A percentile compares a stretch with the other conserved stretches of the same genome.
phyloP scores from a whole-genome alignment of 805 yeast species.

The Candida vaughaniae region DNA sequence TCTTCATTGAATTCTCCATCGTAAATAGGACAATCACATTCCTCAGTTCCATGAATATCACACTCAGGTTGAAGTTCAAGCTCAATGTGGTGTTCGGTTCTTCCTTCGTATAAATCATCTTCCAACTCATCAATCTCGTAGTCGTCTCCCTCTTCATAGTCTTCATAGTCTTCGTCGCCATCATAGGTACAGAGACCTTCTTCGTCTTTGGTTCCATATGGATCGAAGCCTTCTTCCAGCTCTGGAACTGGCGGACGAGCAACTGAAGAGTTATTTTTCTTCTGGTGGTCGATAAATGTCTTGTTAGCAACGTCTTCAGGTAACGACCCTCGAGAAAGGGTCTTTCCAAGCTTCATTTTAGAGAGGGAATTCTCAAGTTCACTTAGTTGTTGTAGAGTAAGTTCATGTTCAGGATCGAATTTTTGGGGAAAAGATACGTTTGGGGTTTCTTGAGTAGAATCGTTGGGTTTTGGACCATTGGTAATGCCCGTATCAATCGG shows the following conservation, averaged over 20 bases:
- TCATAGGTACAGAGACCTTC: constrained; percentile 33
- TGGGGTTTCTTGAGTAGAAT: neutral
- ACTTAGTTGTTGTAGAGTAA: neutral
- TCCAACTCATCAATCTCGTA: constrained; percentile 38
- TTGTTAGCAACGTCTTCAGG: too few species aligned
- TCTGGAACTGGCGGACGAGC: neutral
- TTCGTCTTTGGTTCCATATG: constrained; percentile 40
- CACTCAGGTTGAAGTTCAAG: constrained; percentile 40
- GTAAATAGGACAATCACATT: constrained; percentile 25
- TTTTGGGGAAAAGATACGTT: neutral
- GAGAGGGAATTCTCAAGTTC: neutral
- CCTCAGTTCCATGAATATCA: constrained; percentile 24
- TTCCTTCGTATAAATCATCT: constrained; percentile 26
- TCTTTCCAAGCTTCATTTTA: neutral
- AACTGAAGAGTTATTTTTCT: too few species aligned
- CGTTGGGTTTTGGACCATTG: too few species aligned
- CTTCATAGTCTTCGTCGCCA: constrained; percentile 25
- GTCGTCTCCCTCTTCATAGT: constrained; percentile 29
- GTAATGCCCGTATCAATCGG: too few species aligned
- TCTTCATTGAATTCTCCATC: constrained; percentile 27
- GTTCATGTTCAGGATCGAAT: neutral
- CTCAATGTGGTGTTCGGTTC: constrained; percentile 40
- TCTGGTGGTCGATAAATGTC: neutral
- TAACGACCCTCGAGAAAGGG: too few species aligned
- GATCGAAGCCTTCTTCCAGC: constrained; percentile 23